Conservation (phyloP, 2,329 filamentous ascomycete genomes). For the Colletotrichum liaoningense region DNA sequence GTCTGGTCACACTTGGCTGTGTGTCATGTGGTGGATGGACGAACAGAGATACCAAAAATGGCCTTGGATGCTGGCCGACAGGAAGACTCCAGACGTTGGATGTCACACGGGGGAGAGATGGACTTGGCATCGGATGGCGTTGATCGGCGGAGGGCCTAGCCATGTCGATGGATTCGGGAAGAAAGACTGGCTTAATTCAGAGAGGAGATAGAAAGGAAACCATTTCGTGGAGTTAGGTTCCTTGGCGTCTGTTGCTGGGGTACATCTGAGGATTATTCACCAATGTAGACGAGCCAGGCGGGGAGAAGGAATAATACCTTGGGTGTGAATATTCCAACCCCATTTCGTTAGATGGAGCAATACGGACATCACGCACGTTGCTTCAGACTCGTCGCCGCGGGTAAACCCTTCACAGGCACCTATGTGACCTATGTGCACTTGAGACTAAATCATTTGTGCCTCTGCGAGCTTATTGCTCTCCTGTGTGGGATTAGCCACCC, state of each 20-base stretch:
- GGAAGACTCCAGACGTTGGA: not conserved
- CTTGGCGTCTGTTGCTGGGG: not conserved
- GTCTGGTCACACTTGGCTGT: slow-evolving; percentile 1
- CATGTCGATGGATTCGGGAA: not conserved
- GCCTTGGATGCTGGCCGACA: slow-evolving; percentile 4
- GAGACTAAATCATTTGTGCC: not conserved
- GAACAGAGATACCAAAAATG: slow-evolving; percentile 20
- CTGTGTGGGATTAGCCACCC: slow-evolving; percentile 2
- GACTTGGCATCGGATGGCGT: slow-evolving; percentile 8
- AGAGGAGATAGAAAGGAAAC: not conserved
- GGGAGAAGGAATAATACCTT: slow-evolving; percentile 18
- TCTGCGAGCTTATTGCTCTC: not conserved
- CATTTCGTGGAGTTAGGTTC: not conserved
- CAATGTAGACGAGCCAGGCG: not conserved
- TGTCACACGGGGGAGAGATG: slow-evolving; percentile 3
- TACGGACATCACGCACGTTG: no score
- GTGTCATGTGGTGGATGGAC: slow-evolving; percentile 8
- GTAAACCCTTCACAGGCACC: no score
- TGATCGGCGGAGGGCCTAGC: not conserved
- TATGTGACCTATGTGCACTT: no score
- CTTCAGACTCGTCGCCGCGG: no score
- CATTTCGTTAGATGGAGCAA: no score
- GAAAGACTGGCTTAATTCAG: not conserved
- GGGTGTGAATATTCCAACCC: no score
- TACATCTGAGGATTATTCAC: not conserved